phyloP scores from a whole-genome alignment of 1,139 yeast genomes.

The Geotrichum candidum region DNA sequence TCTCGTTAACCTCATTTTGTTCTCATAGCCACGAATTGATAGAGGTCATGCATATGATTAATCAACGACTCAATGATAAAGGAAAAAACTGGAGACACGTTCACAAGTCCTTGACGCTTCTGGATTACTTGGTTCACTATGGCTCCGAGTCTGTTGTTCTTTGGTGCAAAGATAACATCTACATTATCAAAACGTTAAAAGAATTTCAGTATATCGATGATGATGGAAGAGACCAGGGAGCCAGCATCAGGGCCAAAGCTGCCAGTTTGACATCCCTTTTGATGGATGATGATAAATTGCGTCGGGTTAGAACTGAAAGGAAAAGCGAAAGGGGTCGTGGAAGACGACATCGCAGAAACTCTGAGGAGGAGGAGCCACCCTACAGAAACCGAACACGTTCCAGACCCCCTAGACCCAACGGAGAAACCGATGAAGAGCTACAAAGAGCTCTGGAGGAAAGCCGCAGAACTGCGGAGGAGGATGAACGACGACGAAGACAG shows the following conservation, averaged over 20 bases:
- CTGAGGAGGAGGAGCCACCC: conserved; percentile 19
- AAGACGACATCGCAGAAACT: conserved; percentile 1
- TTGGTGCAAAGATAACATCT: conserved; percentile 91
- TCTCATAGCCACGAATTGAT: conserved; percentile 51
- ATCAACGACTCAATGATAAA: conserved; percentile 87
- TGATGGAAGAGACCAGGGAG: conserved; percentile 82
- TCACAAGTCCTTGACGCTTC: conserved; percentile 72
- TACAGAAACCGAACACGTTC: conserved; percentile 8
- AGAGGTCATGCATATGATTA: conserved; percentile 94
- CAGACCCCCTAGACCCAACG: conserved; percentile 26
- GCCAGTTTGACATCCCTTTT: conserved; percentile 77
- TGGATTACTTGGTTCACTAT: conserved; percentile 78
- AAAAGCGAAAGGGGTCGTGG: conserved; percentile 27
- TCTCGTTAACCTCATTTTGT: background rate
- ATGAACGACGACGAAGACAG: conserved; percentile 53
- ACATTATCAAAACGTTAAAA: conserved; percentile 81
- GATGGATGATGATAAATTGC: conserved; percentile 77
- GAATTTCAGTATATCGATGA: conserved; percentile 88
- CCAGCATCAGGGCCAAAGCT: conserved; percentile 82
- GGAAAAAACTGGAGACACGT: conserved; percentile 98
- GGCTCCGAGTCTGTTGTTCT: conserved; percentile 90
- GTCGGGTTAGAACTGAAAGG: conserved; percentile 58
- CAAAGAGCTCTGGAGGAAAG: conserved; percentile 81
- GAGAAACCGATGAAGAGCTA: conserved; percentile 72
- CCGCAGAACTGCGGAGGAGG: conserved; percentile 79